A percentile compares a stretch with the other conserved stretches of the same genome.
phyloP scores from a whole-genome alignment of 306 rosid genomes.

The Vigna nakashimae region DNA sequence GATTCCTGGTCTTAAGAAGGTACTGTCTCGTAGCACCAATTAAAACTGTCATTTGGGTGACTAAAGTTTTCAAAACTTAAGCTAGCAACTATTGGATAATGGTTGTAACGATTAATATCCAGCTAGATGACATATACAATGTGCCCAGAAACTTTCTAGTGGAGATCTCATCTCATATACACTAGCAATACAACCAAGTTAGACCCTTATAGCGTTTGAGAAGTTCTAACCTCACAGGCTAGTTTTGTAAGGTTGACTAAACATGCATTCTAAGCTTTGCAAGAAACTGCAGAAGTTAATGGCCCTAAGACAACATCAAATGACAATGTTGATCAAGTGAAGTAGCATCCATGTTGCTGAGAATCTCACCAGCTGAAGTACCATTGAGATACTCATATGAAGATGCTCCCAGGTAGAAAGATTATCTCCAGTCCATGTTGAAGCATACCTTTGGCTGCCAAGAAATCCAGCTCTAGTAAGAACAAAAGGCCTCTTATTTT shows the following conservation, averaged over 20 bases:
- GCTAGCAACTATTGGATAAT: constrained; percentile 26
- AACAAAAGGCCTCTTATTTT: constrained; percentile 88
- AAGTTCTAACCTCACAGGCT: too few relatives aligned
- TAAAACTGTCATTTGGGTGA: constrained; percentile 12
- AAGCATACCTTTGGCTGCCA: constrained; percentile 97
- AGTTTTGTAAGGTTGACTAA: background rate
- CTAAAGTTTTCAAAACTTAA: constrained; percentile 9
- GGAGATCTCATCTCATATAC: background rate
- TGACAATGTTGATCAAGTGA: constrained; percentile 39
- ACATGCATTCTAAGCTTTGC: background rate
- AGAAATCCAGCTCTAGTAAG: constrained; percentile 95
- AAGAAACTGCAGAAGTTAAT: constrained; percentile 13
- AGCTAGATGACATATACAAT: constrained; percentile 5
- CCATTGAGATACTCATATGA: constrained; percentile 97
- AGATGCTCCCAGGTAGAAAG: constrained; percentile 95
- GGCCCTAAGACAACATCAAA: constrained; percentile 17
- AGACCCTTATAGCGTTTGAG: background rate
- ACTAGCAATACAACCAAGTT: background rate
- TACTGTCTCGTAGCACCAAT: background rate
- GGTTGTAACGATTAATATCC: constrained; percentile 7
- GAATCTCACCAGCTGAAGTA: constrained; percentile 86
- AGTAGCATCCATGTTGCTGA: constrained; percentile 27
- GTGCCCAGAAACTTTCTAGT: background rate
- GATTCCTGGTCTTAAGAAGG: constrained; percentile 3
- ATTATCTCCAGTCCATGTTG: constrained; percentile 97